phyloP scores from a whole-genome alignment of 805 yeast species.

The Starmera pachycereana region DNA sequence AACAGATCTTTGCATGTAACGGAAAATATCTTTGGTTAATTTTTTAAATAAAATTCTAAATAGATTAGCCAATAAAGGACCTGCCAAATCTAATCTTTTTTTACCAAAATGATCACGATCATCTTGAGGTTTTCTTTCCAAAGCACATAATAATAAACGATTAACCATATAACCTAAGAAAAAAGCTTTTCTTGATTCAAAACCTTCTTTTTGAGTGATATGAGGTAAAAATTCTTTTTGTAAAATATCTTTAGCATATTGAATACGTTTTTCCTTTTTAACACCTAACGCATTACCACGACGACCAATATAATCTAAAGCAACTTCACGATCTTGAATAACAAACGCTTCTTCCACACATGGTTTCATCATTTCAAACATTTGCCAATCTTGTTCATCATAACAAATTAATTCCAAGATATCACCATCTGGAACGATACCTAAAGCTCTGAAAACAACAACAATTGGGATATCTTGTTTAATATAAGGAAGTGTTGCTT shows the following conservation, averaged over 20 bases:
- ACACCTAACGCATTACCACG: constrained; percentile 97
- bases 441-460: constrained; percentile 93
- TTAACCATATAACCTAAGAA: constrained; percentile 98
- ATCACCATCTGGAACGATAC: constrained; percentile 98
- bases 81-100: constrained; percentile 96
- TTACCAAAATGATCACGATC: constrained; percentile 99
- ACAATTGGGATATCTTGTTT: constrained; percentile 96
- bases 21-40: constrained; percentile 90
- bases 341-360: constrained; percentile 99
- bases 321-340: constrained; percentile 96
- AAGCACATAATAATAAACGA: constrained; percentile 85
- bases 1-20: constrained; percentile 98
- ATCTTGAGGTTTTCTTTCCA: constrained; percentile 96
- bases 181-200: constrained; percentile 92
- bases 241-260: constrained; percentile 92
- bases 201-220: constrained; percentile 95
- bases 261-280: constrained; percentile 94
- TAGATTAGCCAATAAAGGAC: constrained; percentile 91
- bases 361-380: constrained; percentile 98
- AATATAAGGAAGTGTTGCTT: constrained; percentile 93
- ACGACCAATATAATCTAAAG: constrained; percentile 95
- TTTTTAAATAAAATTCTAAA: constrained; percentile 92
- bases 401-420: constrained; percentile 96
- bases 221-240: constrained; percentile 96
- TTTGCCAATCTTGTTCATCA: constrained; percentile 97